These are phyloP conservation scores for Pseudocercospora fuligena DNA, from an alignment of 2,329 filamentous ascomycete species.

Conservation along the genomic window DNA sequence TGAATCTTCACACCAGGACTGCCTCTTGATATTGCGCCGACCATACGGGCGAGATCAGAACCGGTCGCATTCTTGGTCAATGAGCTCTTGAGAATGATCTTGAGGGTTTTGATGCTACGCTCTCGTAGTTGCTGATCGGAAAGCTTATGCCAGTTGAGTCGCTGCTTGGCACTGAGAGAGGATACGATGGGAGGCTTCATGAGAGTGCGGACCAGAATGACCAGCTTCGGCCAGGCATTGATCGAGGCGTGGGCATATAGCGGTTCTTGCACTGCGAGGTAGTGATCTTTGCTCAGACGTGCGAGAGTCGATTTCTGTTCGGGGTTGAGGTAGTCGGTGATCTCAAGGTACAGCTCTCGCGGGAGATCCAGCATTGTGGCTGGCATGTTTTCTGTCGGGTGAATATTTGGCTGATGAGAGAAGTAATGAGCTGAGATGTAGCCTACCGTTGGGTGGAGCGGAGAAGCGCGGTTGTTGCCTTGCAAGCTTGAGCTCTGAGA, in stretches of 20 bases:
- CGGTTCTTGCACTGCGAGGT: slow-evolving; percentile 30
- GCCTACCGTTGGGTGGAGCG: not conserved
- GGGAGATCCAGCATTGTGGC: slow-evolving; percentile 28
- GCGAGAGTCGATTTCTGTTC: slow-evolving; percentile 25
- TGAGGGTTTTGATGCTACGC: slow-evolving; percentile 27
- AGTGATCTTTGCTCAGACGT: slow-evolving; percentile 26
- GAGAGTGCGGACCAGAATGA: slow-evolving; percentile 27
- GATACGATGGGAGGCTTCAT: slow-evolving; percentile 26
- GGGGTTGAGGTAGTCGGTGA: slow-evolving; percentile 25
- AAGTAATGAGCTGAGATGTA: not conserved
- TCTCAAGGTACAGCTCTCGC: slow-evolving; percentile 32
- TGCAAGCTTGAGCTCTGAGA: not conserved
- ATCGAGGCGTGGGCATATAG: slow-evolving; percentile 27
- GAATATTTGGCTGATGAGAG: not conserved
- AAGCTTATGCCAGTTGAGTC: slow-evolving; percentile 28
- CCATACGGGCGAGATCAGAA: slow-evolving; percentile 22
- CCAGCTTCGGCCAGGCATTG: slow-evolving; percentile 17
- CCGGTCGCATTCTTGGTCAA: slow-evolving; percentile 8
- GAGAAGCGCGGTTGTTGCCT: not conserved
- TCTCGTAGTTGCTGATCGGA: slow-evolving; percentile 29
- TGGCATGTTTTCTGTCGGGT: slow-evolving; percentile 9
- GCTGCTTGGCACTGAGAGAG: slow-evolving; percentile 25
- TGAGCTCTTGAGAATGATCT: slow-evolving; percentile 11
- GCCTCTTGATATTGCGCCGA: slow-evolving; percentile 26
- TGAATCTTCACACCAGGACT: slow-evolving; percentile 21